Base-by-base conservation (phyloP, 768 basidiomycete species). In the Suillus placidus region DNA sequence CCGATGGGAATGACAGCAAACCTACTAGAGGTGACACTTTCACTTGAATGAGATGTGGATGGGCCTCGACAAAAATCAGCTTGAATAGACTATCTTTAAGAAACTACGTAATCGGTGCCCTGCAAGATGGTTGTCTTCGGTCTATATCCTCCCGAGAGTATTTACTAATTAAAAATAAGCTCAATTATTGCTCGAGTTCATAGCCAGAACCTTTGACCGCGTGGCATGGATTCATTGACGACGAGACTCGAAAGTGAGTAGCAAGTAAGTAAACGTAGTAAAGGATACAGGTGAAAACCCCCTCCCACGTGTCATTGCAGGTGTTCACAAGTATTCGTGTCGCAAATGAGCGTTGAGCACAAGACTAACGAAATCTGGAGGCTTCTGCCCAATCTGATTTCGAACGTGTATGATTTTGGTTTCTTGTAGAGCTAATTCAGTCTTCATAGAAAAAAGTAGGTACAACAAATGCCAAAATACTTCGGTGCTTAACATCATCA, bases 401-500 rank as follows among this genome's bases (percentile, higher is more conserved):
- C 26, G 35, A 38, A n/a, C n/a, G 1, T 38, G 56, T 16, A 38
- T 35, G n/a, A 23, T 37, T 30, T 55, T n/a, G 20, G 34, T 35
- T 18, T 54, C 2, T 34, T 54, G 18, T 40, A 38, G 14, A 23
- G 30, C 30, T 2, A 52, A 30, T 42, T 12, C 10, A n/a, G 40
- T 38, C 40, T 42, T 42, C 12, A 40, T 18, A 18, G 20, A 42
- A 42, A 30, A 32, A 12, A 42, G 23, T 30, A 9, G 26, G 37
- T 58, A 20, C 57, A 20, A 58, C 23, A 57, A 23, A 26, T 58
- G 37, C 37, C 20, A 38, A 62, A 40, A 35, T 57, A 63, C 35
- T 37, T 35, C 18, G 61, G 38, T 10, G n/a, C 30, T 13, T 26
- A 37, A n/a, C 9, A 68, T 79, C 71, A 77, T 72, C 63, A 77